Base-by-base conservation (phyloP, 352 stramenopile genomes). In the Globisporangium okanoganense region DNA sequence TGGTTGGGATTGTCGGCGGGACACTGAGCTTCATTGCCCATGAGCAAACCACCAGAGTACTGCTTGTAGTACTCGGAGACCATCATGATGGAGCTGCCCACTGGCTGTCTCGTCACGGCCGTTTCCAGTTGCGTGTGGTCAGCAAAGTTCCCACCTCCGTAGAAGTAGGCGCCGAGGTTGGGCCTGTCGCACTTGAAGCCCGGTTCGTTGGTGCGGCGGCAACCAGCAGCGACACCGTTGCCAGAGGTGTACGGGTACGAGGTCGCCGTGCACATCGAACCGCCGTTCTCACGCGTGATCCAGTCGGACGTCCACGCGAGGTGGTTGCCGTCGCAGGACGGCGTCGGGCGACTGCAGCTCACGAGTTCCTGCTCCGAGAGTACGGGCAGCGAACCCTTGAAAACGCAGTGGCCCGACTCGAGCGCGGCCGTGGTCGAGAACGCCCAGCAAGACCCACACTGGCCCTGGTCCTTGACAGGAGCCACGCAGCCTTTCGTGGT, bases 341-440 rank as follows among this genome's bases (percentile, higher is more conserved):
- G 8, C 13, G 12, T 0, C 14, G 35, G 35, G 3, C 35, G 35
- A 9, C 35, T 48, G 41, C 62, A 69, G 44, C 44, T 66, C 12
- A 61, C 29, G 14, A 62, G 5, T 4, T 71, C 60, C 44, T 71
- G 65, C 45, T 58, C 56, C 14, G 60, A 71, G 25, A 71, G 56
- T 18, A 27, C n/a, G 3, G 22, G n/a, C 41, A 48, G 10, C 13
- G 24, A 14, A 9, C 24, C 13, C 43, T 27, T 49, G 7, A 18
- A 10, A 1, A 25, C 9, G 43, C 43, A 29, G 43, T 49, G 29
- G 43, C 43, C 43, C 20, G 43, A 16, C 9, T 29, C 43, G 0
- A 49, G 20, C 16, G 43, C 24, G 2, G 43, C n/a, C 3, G 18
- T 49, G 7, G 43, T n/a, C n/a, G 18, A 4, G 29, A 49, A 48